These are phyloP conservation scores for Linum trigynum DNA, from an alignment of 345 rosid species.

Conservation along the genomic window DNA sequence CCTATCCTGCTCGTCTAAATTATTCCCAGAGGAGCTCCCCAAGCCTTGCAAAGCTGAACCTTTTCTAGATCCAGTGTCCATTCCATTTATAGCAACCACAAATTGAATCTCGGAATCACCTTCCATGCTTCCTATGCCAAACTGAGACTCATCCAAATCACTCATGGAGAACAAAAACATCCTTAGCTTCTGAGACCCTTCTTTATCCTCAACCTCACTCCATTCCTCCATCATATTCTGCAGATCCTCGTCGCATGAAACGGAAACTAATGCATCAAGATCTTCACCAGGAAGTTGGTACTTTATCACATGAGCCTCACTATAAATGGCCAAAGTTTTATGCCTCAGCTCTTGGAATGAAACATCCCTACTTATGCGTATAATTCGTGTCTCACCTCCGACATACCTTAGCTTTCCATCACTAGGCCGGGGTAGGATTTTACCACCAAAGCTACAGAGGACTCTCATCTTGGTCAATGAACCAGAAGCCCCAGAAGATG, in stretches of 20 bases:
- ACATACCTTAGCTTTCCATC: conserved; percentile 87
- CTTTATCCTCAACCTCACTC: conserved; percentile 46
- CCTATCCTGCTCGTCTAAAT: conserved; percentile 42
- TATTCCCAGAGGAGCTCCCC: conserved; percentile 44
- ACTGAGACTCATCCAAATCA: conserved; percentile 64
- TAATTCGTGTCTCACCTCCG: conserved; percentile 76
- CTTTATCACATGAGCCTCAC: conserved; percentile 53
- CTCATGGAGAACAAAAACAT: conserved; percentile 58
- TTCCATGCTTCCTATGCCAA: conserved; percentile 35
- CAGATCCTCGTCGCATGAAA: conserved; percentile 80
- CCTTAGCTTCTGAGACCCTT: conserved; percentile 53
- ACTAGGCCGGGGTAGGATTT: conserved; percentile 75
- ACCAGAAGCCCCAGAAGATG: conserved; percentile 38
- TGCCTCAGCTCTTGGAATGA: conserved; percentile 54
- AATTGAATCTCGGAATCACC: conserved; percentile 61
- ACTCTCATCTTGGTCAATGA: conserved; percentile 48
- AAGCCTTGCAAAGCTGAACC: conserved; percentile 32
- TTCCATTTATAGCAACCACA: conserved; percentile 70
- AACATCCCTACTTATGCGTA: conserved; percentile 53
- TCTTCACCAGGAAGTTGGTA: conserved; percentile 98
- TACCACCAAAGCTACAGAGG: conserved; percentile 89
- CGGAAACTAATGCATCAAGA: conserved; percentile 87
- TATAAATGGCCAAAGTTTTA: conserved; percentile 51
- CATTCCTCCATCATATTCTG: conserved; percentile 85
- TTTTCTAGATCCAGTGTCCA: conserved; percentile 51